phyloP scores from a whole-genome alignment of 352 stramenopile genomes.

The Phytopythium boreale region DNA sequence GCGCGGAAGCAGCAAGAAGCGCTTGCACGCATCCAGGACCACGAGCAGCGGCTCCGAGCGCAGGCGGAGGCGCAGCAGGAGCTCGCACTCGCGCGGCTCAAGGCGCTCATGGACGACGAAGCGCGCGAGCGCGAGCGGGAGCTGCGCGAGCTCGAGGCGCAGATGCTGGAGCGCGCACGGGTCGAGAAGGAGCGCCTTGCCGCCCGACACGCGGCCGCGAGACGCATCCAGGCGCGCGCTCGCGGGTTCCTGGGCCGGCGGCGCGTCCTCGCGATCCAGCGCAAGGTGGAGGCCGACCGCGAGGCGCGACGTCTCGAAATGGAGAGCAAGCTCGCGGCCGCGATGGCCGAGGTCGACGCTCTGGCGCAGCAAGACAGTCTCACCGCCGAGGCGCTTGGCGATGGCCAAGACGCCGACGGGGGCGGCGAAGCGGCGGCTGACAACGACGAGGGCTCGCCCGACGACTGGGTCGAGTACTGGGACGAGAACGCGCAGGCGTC shows the following conservation, averaged over 20 bases:
- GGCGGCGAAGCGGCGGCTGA: slow-evolving; percentile 8
- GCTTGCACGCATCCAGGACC: slow-evolving; percentile 50
- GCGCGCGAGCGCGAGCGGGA: slow-evolving; percentile 60
- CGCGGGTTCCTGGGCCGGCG: slow-evolving; percentile 58
- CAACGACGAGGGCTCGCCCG: slow-evolving; percentile 15
- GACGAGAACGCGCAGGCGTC: slow-evolving; percentile 86
- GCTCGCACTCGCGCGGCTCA: slow-evolving; percentile 55
- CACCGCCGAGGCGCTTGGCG: slow-evolving; percentile 6
- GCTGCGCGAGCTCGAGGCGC: slow-evolving; percentile 59
- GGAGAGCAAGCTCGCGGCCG: slow-evolving; percentile 54
- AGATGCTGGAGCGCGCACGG: slow-evolving; percentile 75
- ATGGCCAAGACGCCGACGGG: slow-evolving; percentile 8
- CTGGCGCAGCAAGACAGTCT: slow-evolving; percentile 13
- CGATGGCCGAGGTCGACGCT: slow-evolving; percentile 54
- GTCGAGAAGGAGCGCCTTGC: slow-evolving; percentile 62
- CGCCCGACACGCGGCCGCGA: slow-evolving; percentile 41
- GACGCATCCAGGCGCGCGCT: slow-evolving; percentile 51
- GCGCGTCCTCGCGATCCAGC: slow-evolving; percentile 50
- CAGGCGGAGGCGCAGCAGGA: slow-evolving; percentile 67
- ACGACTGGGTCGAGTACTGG: slow-evolving; percentile 90
- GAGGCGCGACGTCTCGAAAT: slow-evolving; percentile 50
- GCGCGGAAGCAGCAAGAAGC: slow-evolving; percentile 42
- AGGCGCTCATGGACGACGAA: slow-evolving; percentile 74
- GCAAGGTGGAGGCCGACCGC: slow-evolving; percentile 63
- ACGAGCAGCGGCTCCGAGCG: slow-evolving; percentile 55